phyloP scores from a whole-genome alignment of 331 rosid genomes.

The Acacia concinna region DNA sequence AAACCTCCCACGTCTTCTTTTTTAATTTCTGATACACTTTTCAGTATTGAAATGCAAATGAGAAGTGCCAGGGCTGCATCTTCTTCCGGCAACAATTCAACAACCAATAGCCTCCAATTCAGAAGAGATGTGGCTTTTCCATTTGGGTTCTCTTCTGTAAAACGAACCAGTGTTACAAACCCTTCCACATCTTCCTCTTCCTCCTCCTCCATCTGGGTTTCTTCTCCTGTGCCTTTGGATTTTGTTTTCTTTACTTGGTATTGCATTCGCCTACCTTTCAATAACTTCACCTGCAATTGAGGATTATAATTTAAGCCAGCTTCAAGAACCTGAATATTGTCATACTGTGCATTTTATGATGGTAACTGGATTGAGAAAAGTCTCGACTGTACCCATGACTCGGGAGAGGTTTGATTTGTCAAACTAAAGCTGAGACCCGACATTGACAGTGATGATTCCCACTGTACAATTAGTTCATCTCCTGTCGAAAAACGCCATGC shows the following conservation, averaged over 20 bases:
- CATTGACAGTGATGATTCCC: slow-evolving; percentile 58
- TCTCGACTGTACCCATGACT: slow-evolving; percentile 54
- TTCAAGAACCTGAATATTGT: slow-evolving; percentile 5
- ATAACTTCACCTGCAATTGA: slow-evolving; percentile 62
- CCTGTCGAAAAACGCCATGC: slow-evolving; percentile 82
- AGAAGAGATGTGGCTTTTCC: slow-evolving; percentile 83
- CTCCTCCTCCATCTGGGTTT: slow-evolving; percentile 1
- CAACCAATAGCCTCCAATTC: slow-evolving; percentile 73
- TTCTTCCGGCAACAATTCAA: slow-evolving; percentile 81
- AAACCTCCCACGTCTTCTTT: slow-evolving; percentile 73
- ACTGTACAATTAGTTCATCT: slow-evolving; percentile 63
- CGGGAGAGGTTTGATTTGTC: slow-evolving; percentile 47
- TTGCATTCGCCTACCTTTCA: slow-evolving; percentile 78
- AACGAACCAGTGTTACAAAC: slow-evolving; percentile 72
- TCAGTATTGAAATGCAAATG: slow-evolving; percentile 69
- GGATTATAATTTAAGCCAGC: slow-evolving; percentile 18
- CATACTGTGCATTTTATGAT: not conserved
- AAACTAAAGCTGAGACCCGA: slow-evolving; percentile 61
- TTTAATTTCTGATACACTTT: slow-evolving; percentile 72
- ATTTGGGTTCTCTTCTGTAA: slow-evolving; percentile 60
- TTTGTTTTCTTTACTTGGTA: slow-evolving; percentile 46
- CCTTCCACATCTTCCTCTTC: slow-evolving; percentile 58
- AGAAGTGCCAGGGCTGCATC: slow-evolving; percentile 77
- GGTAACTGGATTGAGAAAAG: slow-evolving; percentile 17
- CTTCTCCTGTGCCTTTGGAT: slow-evolving; percentile 33